Conservation (phyloP, 2,329 filamentous ascomycete species). For the Madurella mycetomatis region DNA sequence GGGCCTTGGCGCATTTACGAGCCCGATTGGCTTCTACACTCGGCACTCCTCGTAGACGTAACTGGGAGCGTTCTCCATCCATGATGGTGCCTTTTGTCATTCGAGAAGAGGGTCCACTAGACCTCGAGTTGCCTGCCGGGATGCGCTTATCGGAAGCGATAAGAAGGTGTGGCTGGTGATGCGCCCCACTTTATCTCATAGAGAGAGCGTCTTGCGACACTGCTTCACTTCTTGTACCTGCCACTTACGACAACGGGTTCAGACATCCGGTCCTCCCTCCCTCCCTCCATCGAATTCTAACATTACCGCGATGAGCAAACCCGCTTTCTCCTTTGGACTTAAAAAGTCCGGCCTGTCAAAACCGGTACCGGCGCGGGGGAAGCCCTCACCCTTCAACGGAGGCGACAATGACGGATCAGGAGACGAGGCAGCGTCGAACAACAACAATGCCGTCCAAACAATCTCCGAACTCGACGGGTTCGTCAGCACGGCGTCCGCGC, state of each 20-base stretch:
- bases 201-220: not conserved
- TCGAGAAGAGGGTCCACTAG: no score
- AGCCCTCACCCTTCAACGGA: slow-evolving; percentile 52
- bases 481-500: slow-evolving; percentile 27
- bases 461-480: slow-evolving; percentile 57
- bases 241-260: not conserved
- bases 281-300: not conserved
- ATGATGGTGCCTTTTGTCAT: no score
- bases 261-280: no score
- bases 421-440: slow-evolving; percentile 42
- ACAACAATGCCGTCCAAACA: slow-evolving; percentile 19
- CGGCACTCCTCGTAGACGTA: no score
- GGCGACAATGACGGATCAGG: slow-evolving; percentile 46
- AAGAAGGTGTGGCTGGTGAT: not conserved
- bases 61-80: no score
- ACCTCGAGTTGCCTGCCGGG: not conserved
- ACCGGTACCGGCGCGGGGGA: slow-evolving; percentile 46
- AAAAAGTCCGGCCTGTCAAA: slow-evolving; percentile 54
- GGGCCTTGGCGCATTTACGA: no score
- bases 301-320: slow-evolving; percentile 41
- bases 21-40: no score
- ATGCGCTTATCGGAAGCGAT: not conserved
- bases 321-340: slow-evolving; percentile 51
- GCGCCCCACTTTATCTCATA: not conserved
- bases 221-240: not conserved